These are phyloP conservation scores for Cytospora piceicola DNA, from an alignment of 2,329 filamentous ascomycete genomes.

Conservation along the genomic window DNA sequence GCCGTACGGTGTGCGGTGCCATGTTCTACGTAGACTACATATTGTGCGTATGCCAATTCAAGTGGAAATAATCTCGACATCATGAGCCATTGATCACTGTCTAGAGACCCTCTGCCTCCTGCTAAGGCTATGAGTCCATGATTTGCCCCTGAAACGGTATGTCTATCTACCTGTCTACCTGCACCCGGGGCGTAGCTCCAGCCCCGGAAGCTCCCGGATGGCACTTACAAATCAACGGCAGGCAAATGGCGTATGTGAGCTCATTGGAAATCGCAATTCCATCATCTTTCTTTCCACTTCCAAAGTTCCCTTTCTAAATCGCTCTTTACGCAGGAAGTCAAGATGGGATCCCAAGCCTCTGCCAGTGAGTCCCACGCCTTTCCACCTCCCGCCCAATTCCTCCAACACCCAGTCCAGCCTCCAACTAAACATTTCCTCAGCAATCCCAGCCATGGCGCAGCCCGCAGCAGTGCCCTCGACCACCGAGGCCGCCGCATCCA, in stretches of 20 bases:
- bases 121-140: background rate
- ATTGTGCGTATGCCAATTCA: too few species aligned
- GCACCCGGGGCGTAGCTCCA: background rate
- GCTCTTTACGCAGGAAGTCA: constrained; percentile 3
- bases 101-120: too few species aligned
- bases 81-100: too few species aligned
- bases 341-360: constrained; percentile 26
- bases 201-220: constrained; percentile 12
- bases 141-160: background rate
- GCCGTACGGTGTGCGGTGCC: background rate
- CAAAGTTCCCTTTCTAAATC: background rate
- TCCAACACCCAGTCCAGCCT: background rate
- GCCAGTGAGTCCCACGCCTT: constrained; percentile 15
- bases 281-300: background rate
- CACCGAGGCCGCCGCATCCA: constrained; percentile 18
- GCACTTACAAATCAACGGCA: constrained; percentile 30
- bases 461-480: constrained; percentile 6
- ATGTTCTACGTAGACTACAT: background rate
- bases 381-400: background rate
- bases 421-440: constrained; percentile 6
- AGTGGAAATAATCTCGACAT: too few species aligned
- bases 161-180: too few species aligned
- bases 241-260: constrained; percentile 26
- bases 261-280: constrained; percentile 19
- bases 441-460: constrained; percentile 23